Conservation (phyloP, 2,329 filamentous ascomycete genomes). For the Colletotrichum liaoningense region DNA sequence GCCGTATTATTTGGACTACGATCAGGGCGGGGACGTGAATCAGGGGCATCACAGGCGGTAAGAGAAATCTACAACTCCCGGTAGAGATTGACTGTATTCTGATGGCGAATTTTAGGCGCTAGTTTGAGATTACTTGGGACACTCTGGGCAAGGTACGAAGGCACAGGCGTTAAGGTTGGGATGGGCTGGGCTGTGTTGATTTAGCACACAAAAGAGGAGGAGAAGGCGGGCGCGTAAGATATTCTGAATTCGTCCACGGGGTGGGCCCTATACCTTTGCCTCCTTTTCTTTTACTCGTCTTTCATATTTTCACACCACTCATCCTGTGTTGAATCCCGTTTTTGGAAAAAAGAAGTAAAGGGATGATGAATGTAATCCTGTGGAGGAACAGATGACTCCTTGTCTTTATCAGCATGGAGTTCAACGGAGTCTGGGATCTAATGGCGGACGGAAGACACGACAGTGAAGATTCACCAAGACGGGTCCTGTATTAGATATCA, state of each 20-base stretch:
- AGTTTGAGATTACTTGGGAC: too few species aligned
- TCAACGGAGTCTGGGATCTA: not conserved
- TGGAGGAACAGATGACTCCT: not conserved
- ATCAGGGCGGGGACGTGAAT: slow-evolving; percentile 27
- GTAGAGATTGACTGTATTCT: not conserved
- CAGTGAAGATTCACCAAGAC: not conserved
- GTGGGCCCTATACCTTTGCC: not conserved
- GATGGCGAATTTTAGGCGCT: not conserved
- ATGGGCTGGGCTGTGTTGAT: not conserved
- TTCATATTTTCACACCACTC: not conserved
- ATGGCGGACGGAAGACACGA: not conserved
- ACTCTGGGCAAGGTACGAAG: too few species aligned
- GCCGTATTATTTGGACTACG: slow-evolving; percentile 37
- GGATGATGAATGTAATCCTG: not conserved
- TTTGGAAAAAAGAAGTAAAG: not conserved
- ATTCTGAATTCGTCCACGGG: not conserved
- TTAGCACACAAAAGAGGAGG: not conserved
- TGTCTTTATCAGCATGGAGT: not conserved
- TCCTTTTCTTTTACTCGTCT: not conserved
- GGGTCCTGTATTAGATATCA: not conserved
- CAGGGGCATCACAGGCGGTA: slow-evolving; percentile 9
- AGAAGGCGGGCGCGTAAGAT: not conserved
- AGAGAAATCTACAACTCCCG: not conserved
- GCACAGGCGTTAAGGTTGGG: too few species aligned
- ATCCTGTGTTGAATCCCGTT: not conserved